phyloP scores from a whole-genome alignment of 129 eudicot species.

The Saussurea involucrata region DNA sequence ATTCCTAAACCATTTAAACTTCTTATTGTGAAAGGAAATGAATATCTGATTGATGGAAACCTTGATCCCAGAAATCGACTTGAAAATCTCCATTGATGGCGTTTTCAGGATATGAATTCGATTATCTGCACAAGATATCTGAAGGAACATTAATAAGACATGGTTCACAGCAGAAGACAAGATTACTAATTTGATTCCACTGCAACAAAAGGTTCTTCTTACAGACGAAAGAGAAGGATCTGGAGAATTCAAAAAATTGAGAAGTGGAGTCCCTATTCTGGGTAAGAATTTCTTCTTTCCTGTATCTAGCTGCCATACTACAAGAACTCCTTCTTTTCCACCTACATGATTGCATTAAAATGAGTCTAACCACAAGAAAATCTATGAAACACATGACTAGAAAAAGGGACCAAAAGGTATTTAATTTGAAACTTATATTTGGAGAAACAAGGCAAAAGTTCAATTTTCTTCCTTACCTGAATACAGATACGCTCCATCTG shows the following conservation, averaged over 20 bases:
- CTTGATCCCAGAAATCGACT: slow-evolving; percentile 90
- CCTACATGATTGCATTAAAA: slow-evolving; percentile 34
- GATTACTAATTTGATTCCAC: not conserved
- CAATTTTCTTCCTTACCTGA: slow-evolving; percentile 52
- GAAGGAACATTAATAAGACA: slow-evolving; percentile 26
- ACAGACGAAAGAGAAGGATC: slow-evolving; percentile 81
- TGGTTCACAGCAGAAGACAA: slow-evolving; percentile 2
- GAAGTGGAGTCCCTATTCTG: slow-evolving; percentile 76
- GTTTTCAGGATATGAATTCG: slow-evolving; percentile 66
- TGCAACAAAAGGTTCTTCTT: slow-evolving; percentile 23
- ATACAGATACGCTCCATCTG: slow-evolving; percentile 94
- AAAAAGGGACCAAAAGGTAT: not conserved
- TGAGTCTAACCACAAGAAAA: not conserved
- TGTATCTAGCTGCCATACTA: slow-evolving; percentile 92
- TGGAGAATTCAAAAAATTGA: slow-evolving; percentile 52
- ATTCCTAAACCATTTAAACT: not conserved
- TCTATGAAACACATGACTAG: not conserved
- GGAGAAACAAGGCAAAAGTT: not conserved
- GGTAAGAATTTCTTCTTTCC: slow-evolving; percentile 87
- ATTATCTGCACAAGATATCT: slow-evolving; percentile 98
- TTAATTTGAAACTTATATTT: not conserved
- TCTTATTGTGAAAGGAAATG: slow-evolving; percentile 3
- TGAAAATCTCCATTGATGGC: slow-evolving; percentile 81
- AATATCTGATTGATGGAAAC: slow-evolving; percentile 28
- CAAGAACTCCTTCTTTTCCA: slow-evolving; percentile 95